Evolutionary conservation across 495 filamentous ascomycete genomes (phyloP), one percentile per base, ranked within the genome.

Genomic region (Trichoderma virens): DNA sequence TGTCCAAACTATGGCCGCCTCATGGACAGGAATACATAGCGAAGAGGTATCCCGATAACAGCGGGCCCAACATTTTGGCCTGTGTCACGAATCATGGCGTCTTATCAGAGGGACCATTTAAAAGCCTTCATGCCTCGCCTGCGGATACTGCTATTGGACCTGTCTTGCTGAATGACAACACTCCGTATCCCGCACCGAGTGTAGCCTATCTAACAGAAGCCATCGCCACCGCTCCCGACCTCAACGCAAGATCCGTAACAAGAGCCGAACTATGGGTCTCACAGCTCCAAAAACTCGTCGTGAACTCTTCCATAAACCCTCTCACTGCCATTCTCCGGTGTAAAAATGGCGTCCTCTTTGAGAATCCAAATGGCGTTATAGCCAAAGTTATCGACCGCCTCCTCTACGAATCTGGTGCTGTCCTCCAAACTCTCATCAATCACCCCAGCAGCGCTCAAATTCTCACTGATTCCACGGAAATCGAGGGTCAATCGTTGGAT

Each of bases 231-330:
- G 75, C 75, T 0, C 72, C 74, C 8, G 67, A 68, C 23, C 76
- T 88, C 1, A 70, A 71, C 32, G 83, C 78, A 2, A 74, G 73
- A 13, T 64, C 67, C 27, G 73, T 85, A 35, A 65, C 77, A 0
- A 72, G 79, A 13, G 64, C 73, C 5, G 82, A 86, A 41, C 74
- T 89, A 25, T 79, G 86, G 67, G 71, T 78, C 3, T 69, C 85
- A 35, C 79, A 78, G 67, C 69, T 81, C 3, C 66, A 69, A 34
- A 81, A 96, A 70, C 79, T 97, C 1, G 89, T 87, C 14, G 79
- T 93, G 65, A 94, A 95, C 71, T 79, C 84, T 43, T 76, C 93
- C 60, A 86, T 98, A 62, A 91, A 94, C 70, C 91, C 93, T 0
- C 73, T 97, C 5, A 93, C 92, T 0, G 88, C 83, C 4, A 71